Conservation (phyloP, 192 early-diverging fungal species). For the Umbelopsis sp. region DNA sequence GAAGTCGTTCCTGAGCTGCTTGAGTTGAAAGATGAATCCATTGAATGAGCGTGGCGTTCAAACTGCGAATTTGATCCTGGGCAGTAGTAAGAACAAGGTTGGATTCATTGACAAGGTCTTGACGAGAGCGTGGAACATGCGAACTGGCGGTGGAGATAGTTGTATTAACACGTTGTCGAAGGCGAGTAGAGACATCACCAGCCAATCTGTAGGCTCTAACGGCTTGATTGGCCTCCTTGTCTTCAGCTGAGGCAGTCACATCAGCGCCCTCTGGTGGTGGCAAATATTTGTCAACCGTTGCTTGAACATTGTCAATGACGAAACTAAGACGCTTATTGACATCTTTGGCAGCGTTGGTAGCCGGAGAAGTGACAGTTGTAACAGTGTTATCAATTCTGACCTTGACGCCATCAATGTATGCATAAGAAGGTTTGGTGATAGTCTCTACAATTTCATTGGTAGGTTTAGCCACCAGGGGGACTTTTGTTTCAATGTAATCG, state of each 20-base stretch:
- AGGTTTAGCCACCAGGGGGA: conserved; percentile 67
- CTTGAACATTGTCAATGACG: conserved; percentile 62
- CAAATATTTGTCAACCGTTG: conserved; percentile 43
- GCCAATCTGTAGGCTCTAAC: conserved; percentile 41
- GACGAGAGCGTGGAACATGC: conserved; percentile 34
- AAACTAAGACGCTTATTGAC: conserved; percentile 31
- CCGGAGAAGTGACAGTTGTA: conserved; percentile 28
- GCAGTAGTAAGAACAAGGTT: conserved; percentile 34
- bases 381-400: conserved; percentile 28
- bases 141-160: conserved; percentile 29
- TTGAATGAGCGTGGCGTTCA: conserved; percentile 30
- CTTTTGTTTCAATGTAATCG: conserved; percentile 61
- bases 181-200: conserved; percentile 31
- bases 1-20: conserved; percentile 28
- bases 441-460: conserved; percentile 62
- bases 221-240: conserved; percentile 31
- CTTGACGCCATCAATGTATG: conserved; percentile 49
- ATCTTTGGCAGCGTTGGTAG: conserved; percentile 53
- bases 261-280: conserved; percentile 30
- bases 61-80: conserved; percentile 25
- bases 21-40: conserved; percentile 34
- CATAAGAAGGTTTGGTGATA: conserved; percentile 56
- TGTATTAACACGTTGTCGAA: conserved; percentile 32
- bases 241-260: not conserved
- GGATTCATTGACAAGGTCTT: conserved; percentile 33